Evolutionary conservation across 257 asterid genomes (phyloP), one percentile per base, ranked within the genome.

Genomic region (Buddleja alternifolia): DNA sequence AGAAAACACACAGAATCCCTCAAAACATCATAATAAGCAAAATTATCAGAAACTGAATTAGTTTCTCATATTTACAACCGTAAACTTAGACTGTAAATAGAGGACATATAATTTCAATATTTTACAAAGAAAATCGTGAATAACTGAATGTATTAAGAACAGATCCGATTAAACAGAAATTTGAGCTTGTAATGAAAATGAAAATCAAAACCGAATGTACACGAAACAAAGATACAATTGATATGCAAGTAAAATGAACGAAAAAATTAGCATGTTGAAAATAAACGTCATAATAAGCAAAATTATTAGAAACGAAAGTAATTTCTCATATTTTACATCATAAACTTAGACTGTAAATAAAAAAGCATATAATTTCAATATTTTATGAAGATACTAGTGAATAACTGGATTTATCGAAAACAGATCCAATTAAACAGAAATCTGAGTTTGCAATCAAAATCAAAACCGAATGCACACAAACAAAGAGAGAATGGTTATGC

Each of bases 341-440:
- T 16, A 70, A 56, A 21, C 5, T 29, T 29, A 29, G 2, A 29
- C 34, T 17, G 45, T 37, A 14, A 23, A 53, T 12, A 24, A 37
- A 8, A 23, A 15, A 10, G 47, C 34, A 29, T 23, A 1, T 20
- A 45, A 24, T 21, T 3, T 19, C 63, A 56, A 52, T 36, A 17
- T 53, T 21, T 19, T n/a, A 6, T 39, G 6, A 12, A 50, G 19
- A 37, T 47, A 48, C 24, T 53, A 32, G 19, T 5, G 48, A 63
- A 67, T 21, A 23, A 64, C 67, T 8, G 52, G 41, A 41, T 56
- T 40, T 39, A 64, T 61, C 24, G 42, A 36, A 61, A 57, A 48
- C 58, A 10, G 42, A n/a, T 10, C 62, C 11, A 40, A 69, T 11
- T 4, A 15, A 59, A 60, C 44, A 4, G 56, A 17, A 47, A n/a